Evolutionary conservation across 257 asterid genomes (phyloP).

Genomic region (Apocynum venetum): DNA sequence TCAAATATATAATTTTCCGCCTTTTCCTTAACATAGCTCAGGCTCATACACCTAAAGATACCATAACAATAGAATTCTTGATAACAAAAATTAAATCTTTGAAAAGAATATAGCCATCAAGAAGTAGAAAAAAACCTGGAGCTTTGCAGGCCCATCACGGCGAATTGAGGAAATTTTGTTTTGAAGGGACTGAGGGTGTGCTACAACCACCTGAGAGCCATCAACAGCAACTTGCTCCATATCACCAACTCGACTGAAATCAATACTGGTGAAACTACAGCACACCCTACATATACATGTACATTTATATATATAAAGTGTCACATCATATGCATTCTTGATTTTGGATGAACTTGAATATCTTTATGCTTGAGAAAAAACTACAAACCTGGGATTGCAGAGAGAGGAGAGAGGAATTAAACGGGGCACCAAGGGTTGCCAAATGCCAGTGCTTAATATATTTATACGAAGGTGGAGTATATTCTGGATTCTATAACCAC

Average conservation of each 20-base stretch:
- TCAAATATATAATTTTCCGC: background rate
- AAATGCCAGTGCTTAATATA: background rate
- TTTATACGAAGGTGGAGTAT: background rate
- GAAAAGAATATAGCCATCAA: background rate
- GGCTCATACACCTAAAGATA: background rate
- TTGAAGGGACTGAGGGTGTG: constrained; percentile 44
- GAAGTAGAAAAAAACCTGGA: constrained; percentile 49
- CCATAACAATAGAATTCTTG: background rate
- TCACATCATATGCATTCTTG: background rate
- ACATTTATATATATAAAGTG: background rate
- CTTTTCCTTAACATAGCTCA: background rate
- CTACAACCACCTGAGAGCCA: constrained; percentile 63
- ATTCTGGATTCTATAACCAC: background rate
- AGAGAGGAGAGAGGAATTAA: background rate
- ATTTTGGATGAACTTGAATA: background rate
- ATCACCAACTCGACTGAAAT: constrained; percentile 12
- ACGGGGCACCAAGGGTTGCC: background rate
- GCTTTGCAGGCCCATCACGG: constrained; percentile 56
- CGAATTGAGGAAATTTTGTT: constrained; percentile 55
- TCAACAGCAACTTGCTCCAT: constrained; percentile 58
- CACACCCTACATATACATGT: constrained; percentile 10
- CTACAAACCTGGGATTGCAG: constrained; percentile 8
- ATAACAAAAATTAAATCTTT: background rate
- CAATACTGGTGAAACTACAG: constrained; percentile 27
- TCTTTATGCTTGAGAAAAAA: background rate